A percentile compares a stretch with the other conserved stretches of the same genome.
Conservation (phyloP, 148 eudicot species). For the Salicornia ramosissima region DNA sequence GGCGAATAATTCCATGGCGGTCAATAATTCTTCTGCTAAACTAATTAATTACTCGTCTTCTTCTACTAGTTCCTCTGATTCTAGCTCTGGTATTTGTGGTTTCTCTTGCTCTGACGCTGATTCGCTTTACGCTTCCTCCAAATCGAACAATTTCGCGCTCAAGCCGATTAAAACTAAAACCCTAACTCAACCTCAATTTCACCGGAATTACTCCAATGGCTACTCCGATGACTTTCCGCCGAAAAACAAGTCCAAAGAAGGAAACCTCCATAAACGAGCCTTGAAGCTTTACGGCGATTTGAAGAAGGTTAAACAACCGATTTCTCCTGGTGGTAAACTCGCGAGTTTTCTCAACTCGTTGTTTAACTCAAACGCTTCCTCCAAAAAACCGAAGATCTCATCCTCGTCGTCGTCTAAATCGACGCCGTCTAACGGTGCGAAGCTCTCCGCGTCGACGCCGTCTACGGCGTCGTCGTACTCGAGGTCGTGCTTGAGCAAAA, state of each 20-base stretch:
- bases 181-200: slow-evolving; percentile 9
- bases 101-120: slow-evolving; percentile 31
- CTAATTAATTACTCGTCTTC: slow-evolving; percentile 20
- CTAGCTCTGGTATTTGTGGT: slow-evolving; percentile 31
- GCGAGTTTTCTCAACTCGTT: slow-evolving; percentile 68
- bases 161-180: slow-evolving; percentile 28
- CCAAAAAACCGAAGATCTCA: slow-evolving; percentile 39
- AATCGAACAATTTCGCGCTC: slow-evolving; percentile 3
- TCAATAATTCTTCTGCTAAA: neutral
- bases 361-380: slow-evolving; percentile 32
- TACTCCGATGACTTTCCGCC: slow-evolving; percentile 31
- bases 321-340: slow-evolving; percentile 83
- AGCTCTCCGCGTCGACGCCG: slow-evolving; percentile 9
- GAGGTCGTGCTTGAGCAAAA: slow-evolving; percentile 36
- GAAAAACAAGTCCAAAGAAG: slow-evolving; percentile 20
- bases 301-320: slow-evolving; percentile 78
- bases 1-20: slow-evolving; percentile 4
- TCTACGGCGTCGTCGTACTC: slow-evolving; percentile 34
- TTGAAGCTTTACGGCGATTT: slow-evolving; percentile 80
- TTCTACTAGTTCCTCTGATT: slow-evolving; percentile 31
- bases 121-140: slow-evolving; percentile 18
- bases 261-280: slow-evolving; percentile 32
- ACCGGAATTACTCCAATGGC: slow-evolving; percentile 41
- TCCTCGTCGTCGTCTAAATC: neutral
- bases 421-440: neutral